phyloP scores from a whole-genome alignment of 768 basidiomycete genomes.

The Exidia glandulosa region DNA sequence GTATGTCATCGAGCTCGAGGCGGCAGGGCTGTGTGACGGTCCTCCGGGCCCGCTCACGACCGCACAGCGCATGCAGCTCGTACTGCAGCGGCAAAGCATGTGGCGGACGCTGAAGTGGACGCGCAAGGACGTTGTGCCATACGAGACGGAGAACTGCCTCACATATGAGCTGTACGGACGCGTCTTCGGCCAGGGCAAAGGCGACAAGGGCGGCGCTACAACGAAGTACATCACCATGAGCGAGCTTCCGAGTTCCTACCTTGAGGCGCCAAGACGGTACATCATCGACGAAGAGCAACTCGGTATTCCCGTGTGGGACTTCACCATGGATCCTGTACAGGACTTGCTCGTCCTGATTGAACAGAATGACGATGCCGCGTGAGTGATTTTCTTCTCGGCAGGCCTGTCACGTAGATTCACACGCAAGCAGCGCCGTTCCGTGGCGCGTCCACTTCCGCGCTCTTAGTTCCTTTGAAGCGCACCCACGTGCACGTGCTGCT shows the following conservation, averaged over 20 bases:
- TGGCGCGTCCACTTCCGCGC: background rate
- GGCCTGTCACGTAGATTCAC: too few species aligned
- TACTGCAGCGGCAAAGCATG: background rate
- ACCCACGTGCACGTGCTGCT: background rate
- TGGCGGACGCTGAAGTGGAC: background rate
- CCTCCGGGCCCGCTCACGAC: background rate
- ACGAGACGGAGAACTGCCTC: background rate
- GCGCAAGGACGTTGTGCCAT: background rate
- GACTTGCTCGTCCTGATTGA: slow-evolving; percentile 24
- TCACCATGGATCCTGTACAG: slow-evolving; percentile 25
- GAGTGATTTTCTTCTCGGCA: background rate
- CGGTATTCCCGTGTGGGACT: slow-evolving; percentile 23
- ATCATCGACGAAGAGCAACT: slow-evolving; percentile 7
- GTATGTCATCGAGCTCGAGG: background rate
- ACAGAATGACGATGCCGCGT: background rate
- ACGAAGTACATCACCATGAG: background rate
- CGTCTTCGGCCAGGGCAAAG: background rate
- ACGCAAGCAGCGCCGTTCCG: background rate
- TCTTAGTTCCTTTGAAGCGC: background rate
- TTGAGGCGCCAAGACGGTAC: background rate
- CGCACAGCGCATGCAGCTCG: background rate
- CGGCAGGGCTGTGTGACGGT: background rate
- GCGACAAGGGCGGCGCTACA: background rate
- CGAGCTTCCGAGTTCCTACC: background rate
- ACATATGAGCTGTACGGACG: background rate